These are phyloP conservation scores for Citrus hindsii DNA, from an alignment of 345 rosid genomes.

Conservation along the genomic window DNA sequence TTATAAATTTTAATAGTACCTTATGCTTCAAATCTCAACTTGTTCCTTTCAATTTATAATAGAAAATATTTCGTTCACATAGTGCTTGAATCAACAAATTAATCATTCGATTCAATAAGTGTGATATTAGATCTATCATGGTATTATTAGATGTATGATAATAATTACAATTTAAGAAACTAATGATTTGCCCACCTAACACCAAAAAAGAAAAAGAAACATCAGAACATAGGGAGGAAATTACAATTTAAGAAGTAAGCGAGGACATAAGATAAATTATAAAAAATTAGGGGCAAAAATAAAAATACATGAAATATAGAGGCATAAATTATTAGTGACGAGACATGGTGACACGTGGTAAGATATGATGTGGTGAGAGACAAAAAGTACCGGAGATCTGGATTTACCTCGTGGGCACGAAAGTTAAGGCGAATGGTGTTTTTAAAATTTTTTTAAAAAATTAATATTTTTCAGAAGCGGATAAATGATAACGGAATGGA, in stretches of 20 bases:
- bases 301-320: not conserved
- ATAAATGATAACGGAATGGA: slow-evolving; percentile 1
- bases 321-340: not conserved
- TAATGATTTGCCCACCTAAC: not conserved
- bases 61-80: too few species aligned
- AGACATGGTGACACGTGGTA: not conserved
- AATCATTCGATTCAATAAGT: too few species aligned
- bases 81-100: too few species aligned
- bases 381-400: not conserved
- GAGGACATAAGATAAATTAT: not conserved
- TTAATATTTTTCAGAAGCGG: too few species aligned
- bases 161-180: too few species aligned
- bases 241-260: not conserved
- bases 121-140: too few species aligned
- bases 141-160: too few species aligned
- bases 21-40: not conserved
- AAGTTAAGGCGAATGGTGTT: too few species aligned
- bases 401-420: not conserved
- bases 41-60: too few species aligned
- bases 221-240: not conserved
- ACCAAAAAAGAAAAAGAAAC: not conserved
- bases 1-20: not conserved
- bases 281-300: not conserved
- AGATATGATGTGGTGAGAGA: not conserved
- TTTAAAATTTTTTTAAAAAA: not conserved